A percentile compares a stretch with the other conserved stretches of the same genome.
phyloP scores from a whole-genome alignment of 2,329 filamentous ascomycete species.

The Rhynchosporium agropyri region DNA sequence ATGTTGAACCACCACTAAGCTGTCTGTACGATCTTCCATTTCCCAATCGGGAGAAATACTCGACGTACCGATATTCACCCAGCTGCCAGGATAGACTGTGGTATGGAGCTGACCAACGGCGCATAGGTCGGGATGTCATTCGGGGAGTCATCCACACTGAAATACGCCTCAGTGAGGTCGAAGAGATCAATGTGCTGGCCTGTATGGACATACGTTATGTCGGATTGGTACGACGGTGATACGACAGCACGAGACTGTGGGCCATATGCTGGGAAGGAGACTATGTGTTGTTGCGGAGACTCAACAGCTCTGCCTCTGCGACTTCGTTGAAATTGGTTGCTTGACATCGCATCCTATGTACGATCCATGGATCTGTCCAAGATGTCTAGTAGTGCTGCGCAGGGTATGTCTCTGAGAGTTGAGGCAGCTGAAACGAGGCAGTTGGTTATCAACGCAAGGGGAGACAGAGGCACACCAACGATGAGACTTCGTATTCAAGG shows the following conservation, averaged over 20 bases:
- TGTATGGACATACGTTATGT: not conserved
- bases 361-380: constrained; percentile 14
- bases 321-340: not conserved
- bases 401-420: not conserved
- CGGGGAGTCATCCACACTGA: constrained; percentile 8
- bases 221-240: not conserved
- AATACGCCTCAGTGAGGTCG: not conserved
- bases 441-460: not conserved
- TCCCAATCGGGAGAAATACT: constrained; percentile 8
- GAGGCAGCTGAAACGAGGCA: constrained; percentile 1
- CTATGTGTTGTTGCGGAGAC: not conserved
- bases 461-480: not conserved
- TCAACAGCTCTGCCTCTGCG: not conserved
- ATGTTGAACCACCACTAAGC: constrained; percentile 18
- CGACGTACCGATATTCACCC: not conserved
- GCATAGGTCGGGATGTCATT: not conserved
- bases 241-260: constrained; percentile 7
- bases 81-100: constrained; percentile 2
- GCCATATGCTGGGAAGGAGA: not conserved
- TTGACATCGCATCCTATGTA: not conserved
- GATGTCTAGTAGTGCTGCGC: not conserved
- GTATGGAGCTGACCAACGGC: not conserved
- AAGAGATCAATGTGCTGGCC: not conserved
- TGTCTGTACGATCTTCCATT: constrained; percentile 16
- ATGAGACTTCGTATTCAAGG: not conserved